Evolutionary conservation across 768 basidiomycete species (phyloP).

Genomic region (Daedalea quercina): DNA sequence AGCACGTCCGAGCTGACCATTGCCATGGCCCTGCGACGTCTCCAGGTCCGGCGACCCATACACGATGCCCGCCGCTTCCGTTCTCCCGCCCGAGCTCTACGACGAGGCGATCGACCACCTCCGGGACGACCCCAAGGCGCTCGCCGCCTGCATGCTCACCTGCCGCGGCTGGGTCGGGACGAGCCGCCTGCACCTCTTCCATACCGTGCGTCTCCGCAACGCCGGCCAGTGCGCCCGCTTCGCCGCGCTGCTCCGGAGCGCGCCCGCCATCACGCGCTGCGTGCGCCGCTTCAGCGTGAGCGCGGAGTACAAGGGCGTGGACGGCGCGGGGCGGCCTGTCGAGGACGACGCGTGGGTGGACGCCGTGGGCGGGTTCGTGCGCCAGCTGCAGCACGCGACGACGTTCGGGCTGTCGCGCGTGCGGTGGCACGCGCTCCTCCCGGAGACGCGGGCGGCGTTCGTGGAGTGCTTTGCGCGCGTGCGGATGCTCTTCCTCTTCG

Average conservation of each 20-base stretch:
- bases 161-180: conserved; percentile 21
- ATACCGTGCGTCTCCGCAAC: conserved; percentile 19
- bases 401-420: conserved; percentile 20
- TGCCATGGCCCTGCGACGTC: too few species aligned
- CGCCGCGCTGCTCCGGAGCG: conserved; percentile 11
- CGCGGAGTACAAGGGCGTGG: conserved; percentile 16
- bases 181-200: conserved; percentile 22
- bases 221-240: conserved; percentile 14
- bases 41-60: background rate
- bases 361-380: conserved; percentile 12
- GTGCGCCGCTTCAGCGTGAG: conserved; percentile 20
- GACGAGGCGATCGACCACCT: conserved; percentile 25
- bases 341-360: conserved; percentile 23
- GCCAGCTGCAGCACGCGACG: conserved; percentile 12
- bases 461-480: conserved; percentile 11
- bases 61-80: conserved; percentile 1
- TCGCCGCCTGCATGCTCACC: conserved; percentile 19
- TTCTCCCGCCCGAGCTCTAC: conserved; percentile 22
- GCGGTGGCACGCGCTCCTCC: conserved; percentile 17
- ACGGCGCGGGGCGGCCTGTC: conserved; percentile 8
- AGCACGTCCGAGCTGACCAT: too few species aligned
- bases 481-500: conserved; percentile 20
- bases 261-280: conserved; percentile 17
- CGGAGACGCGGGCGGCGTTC: conserved; percentile 17
- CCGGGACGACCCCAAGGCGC: conserved; percentile 20